Evolutionary conservation across 208 protist genomes (phyloP), one percentile per base, ranked within the genome.

Genomic region (Histomonas meleagridis): DNA sequence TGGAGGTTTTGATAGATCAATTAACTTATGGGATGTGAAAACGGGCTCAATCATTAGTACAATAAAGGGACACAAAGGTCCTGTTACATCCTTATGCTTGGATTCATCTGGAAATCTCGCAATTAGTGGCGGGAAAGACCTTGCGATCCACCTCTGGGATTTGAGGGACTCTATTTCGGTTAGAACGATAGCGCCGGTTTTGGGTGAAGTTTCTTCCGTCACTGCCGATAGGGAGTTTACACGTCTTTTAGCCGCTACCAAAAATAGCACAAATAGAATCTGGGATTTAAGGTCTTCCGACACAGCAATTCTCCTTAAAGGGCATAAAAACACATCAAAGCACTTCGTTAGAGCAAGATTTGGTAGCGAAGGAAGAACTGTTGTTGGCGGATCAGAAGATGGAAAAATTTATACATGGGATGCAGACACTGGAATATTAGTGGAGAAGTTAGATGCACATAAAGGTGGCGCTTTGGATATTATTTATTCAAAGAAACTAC

Each of bases 341-440:
- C 76, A 86, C 26, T 86, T 86, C 38, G 76, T 86, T 48, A 26
- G 76, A 38, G 40, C 76, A 38, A 51, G 76, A 10, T 86, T 86
- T 28, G 76, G 46, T 26, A 5, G 16, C 0, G 76, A 86, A 3
- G 76, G 46, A n/a, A 86, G 76, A 86, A 55, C 35, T 7, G 76
- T 86, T 0, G 1, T 86, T 1, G 18, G 40, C 38, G 46, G 76
- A 12, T 51, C 40, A n/a, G 76, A 86, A 18, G 76, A 86, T 38
- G 76, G 76, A 38, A 86, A 86, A 28, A 86, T 86, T 32, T 86
- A 86, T 26, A 46, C 26, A 0, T 86, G 43, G 18, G 76, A 46
- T 10, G 76, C 76, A 35, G 46, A 16, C 2, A 55, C 40, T 48
- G 76, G 76, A 86, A 53, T 10, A 5, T 32, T 86, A 2, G 18